Percentiles rank a stretch among this genome's conserved stretches.
These are phyloP conservation scores for Lactarius deliciosus DNA, from an alignment of 768 basidiomycete genomes.

Conservation along the genomic window DNA sequence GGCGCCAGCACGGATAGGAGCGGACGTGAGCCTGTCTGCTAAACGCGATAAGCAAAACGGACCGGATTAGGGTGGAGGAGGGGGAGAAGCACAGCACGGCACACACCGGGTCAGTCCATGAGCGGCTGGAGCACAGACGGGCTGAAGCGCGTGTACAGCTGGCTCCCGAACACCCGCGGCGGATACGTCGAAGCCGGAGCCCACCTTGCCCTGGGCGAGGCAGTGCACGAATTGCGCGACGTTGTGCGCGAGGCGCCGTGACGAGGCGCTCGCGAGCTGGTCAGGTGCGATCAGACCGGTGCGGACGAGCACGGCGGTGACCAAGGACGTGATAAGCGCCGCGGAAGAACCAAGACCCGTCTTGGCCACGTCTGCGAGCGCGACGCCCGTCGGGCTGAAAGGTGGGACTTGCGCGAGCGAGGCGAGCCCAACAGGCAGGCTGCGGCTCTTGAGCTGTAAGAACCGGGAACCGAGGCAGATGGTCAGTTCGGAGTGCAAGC, in stretches of 20 bases:
- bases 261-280: slow-evolving; percentile 43
- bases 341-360: slow-evolving; percentile 97
- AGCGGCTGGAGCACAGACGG: slow-evolving; percentile 64
- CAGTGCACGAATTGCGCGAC: slow-evolving; percentile 94
- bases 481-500: slow-evolving; percentile 4
- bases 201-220: slow-evolving; percentile 96
- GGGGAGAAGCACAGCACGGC: slow-evolving; percentile 31
- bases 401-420: slow-evolving; percentile 72
- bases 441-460: slow-evolving; percentile 58
- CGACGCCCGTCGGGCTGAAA: slow-evolving; percentile 69
- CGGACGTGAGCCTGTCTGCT: slow-evolving; percentile 32
- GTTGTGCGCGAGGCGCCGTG: slow-evolving; percentile 77
- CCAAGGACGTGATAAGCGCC: slow-evolving; percentile 93
- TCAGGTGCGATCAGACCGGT: slow-evolving; percentile 56
- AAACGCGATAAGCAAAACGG: slow-evolving; percentile 10
- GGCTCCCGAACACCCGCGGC: slow-evolving; percentile 94
- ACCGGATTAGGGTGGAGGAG: slow-evolving; percentile 2
- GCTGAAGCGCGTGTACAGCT: slow-evolving; percentile 86
- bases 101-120: slow-evolving; percentile 54
- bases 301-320: slow-evolving; percentile 80
- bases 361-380: slow-evolving; percentile 86
- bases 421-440: slow-evolving; percentile 59
- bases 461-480: slow-evolving; percentile 3
- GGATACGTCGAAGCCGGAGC: slow-evolving; percentile 95
- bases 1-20: slow-evolving; percentile 59